These are phyloP conservation scores for Solanum habrochaites DNA, from an alignment of 257 asterid genomes.

Conservation along the genomic window DNA sequence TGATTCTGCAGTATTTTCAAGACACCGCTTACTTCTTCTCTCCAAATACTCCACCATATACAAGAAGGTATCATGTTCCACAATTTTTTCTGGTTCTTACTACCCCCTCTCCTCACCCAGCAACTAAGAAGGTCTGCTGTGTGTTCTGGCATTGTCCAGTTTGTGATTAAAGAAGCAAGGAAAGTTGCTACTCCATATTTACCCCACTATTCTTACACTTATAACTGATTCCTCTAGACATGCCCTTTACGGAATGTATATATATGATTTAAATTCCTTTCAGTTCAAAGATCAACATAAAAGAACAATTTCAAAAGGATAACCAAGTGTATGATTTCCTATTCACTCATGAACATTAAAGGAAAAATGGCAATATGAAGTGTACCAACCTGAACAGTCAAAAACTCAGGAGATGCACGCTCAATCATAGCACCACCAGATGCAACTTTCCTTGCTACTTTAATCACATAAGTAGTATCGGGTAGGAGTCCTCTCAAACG, in stretches of 20 bases:
- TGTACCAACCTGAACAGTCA: slow-evolving; percentile 49
- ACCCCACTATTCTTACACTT: not conserved
- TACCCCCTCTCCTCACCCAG: not conserved
- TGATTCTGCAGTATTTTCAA: not conserved
- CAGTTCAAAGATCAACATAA: not conserved
- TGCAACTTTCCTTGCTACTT: slow-evolving; percentile 56
- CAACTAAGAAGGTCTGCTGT: not conserved
- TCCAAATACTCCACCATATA: not conserved
- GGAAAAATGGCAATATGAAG: not conserved
- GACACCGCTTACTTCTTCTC: not conserved
- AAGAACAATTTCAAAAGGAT: not conserved
- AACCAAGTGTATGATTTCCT: not conserved
- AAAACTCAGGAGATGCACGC: slow-evolving; percentile 78
- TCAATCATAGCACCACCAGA: slow-evolving; percentile 41
- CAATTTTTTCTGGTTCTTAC: not conserved
- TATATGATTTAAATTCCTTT: not conserved
- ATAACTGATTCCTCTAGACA: not conserved
- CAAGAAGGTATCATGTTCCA: not conserved
- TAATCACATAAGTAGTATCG: slow-evolving; percentile 57
- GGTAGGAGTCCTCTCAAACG: slow-evolving; percentile 95
- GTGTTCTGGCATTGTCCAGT: not conserved
- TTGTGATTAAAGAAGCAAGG: not conserved
- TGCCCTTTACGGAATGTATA: not conserved
- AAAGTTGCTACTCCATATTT: not conserved
- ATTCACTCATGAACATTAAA: not conserved